Evolutionary conservation across 352 stramenopile genomes (phyloP).

Genomic region (Globisporangium ultimum): DNA sequence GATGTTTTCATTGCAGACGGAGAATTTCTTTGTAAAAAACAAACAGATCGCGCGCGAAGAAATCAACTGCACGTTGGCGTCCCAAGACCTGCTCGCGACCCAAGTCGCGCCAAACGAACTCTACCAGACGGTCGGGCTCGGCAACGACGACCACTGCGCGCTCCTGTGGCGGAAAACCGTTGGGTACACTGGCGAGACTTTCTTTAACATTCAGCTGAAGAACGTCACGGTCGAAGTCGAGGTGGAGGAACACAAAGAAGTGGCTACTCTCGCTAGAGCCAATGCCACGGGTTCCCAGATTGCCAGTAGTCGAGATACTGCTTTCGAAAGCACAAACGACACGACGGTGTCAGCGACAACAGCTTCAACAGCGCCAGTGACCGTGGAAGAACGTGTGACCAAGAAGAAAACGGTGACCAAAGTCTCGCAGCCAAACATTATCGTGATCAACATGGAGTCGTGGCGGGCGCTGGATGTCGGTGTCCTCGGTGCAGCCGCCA

Average conservation of each 20-base stretch:
- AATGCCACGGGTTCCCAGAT: not conserved
- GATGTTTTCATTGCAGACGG: slow-evolving; percentile 55
- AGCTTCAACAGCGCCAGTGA: not conserved
- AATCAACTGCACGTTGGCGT: slow-evolving; percentile 66
- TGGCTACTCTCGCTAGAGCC: too few relatives aligned
- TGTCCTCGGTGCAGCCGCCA: slow-evolving; percentile 48
- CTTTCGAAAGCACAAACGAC: not conserved
- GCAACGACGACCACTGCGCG: slow-evolving; percentile 62
- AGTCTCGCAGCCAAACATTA: slow-evolving; percentile 46
- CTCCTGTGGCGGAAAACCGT: slow-evolving; percentile 65
- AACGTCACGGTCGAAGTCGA: slow-evolving; percentile 18
- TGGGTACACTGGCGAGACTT: slow-evolving; percentile 41
- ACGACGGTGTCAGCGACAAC: not conserved
- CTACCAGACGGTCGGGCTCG: slow-evolving; percentile 37
- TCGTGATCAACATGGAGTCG: slow-evolving; percentile 74
- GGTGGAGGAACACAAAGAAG: too few relatives aligned
- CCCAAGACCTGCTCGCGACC: slow-evolving; percentile 39
- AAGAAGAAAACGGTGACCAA: slow-evolving; percentile 6
- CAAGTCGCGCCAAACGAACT: slow-evolving; percentile 32
- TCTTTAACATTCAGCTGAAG: slow-evolving; percentile 47
- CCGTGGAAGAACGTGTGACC: not conserved
- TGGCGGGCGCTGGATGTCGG: slow-evolving; percentile 65
- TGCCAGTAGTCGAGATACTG: not conserved
- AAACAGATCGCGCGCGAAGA: slow-evolving; percentile 37
- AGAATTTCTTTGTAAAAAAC: slow-evolving; percentile 46